Evolutionary conservation across 2,329 filamentous ascomycete species (phyloP), one percentile per base, ranked within the genome.

Genomic region (Leptographium wingfieldii): DNA sequence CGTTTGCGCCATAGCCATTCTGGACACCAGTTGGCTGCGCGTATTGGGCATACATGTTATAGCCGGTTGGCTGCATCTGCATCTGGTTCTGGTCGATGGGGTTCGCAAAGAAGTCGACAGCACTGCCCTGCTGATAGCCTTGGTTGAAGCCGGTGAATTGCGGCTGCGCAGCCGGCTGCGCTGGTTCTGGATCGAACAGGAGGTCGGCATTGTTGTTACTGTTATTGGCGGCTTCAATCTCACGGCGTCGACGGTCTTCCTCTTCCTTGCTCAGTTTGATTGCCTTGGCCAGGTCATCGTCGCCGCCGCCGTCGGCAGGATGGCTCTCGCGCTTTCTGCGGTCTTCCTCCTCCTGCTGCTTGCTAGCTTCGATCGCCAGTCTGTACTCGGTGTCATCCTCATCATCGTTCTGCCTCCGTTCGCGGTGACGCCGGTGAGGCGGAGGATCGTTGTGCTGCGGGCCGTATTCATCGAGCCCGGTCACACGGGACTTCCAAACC

Each of bases 21-120:
- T 71, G 72, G 66, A 76, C 82, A 29, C 78, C 80, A 16, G 80
- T 79, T 19, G 74, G 75, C 59, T 80, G 74, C 59, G 73, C 68
- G 63, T 72, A 74, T 64, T 82, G 84, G 33, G 78, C 76, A 64
- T 80, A 80, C 59, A 73, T 70, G 71, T 83, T 76, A 65, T 77
- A 88, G n/a, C 90, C 90, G 1, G 90, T 95, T 3, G 84, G 87
- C 71, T 96, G 91, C 53, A 83, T 80, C 70, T 92, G 85, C 65
- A 86, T 80, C 70, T 89, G 86, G 67, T 76, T 83, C 68, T 84
- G 85, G 61, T 92, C 89, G 68, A 97, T 87, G 14, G 92, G 90
- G 72, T 99, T 99, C 61, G 92, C 94, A 67, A 95, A 94, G 84
- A 95, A 97, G 73, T 99, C 94, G 22, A 99, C 94, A 14, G 90